Evolutionary conservation across 129 eudicot species (phyloP).

Genomic region (Flaveria linearis): DNA sequence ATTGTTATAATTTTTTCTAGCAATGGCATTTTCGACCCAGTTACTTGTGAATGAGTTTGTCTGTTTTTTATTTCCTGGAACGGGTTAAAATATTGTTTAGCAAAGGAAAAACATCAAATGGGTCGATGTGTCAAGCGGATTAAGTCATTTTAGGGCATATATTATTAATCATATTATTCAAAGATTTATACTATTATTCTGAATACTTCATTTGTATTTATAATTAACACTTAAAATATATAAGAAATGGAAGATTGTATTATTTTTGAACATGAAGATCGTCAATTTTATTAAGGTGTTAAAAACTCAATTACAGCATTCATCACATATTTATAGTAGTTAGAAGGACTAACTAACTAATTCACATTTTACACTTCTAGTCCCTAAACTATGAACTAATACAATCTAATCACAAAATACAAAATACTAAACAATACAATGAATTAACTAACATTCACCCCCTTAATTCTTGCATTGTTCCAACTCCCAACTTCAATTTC

Average conservation of each 20-base stretch:
- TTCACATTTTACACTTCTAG: too few species aligned
- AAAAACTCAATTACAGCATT: too few species aligned
- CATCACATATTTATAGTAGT: too few species aligned
- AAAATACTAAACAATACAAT: too few species aligned
- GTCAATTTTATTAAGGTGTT: too few species aligned
- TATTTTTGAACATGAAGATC: too few species aligned
- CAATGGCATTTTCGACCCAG: not conserved
- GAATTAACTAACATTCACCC: too few species aligned
- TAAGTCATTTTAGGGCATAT: not conserved
- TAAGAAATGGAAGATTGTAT: slow-evolving; percentile 5
- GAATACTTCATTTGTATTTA: not conserved
- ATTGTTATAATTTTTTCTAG: not conserved
- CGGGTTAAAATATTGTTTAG: not conserved
- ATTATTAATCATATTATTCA: not conserved
- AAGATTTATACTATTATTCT: not conserved
- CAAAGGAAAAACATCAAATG: not conserved
- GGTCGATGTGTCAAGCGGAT: not conserved
- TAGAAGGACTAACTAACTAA: too few species aligned
- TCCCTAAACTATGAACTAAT: too few species aligned
- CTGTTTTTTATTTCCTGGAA: not conserved
- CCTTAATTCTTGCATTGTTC: too few species aligned
- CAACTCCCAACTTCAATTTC: too few species aligned
- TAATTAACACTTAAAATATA: not conserved
- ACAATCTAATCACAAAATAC: too few species aligned
- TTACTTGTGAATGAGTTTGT: not conserved